These are phyloP conservation scores for Calonectria pseudoturangicola DNA, from an alignment of 2,329 filamentous ascomycete species.

Conservation along the genomic window DNA sequence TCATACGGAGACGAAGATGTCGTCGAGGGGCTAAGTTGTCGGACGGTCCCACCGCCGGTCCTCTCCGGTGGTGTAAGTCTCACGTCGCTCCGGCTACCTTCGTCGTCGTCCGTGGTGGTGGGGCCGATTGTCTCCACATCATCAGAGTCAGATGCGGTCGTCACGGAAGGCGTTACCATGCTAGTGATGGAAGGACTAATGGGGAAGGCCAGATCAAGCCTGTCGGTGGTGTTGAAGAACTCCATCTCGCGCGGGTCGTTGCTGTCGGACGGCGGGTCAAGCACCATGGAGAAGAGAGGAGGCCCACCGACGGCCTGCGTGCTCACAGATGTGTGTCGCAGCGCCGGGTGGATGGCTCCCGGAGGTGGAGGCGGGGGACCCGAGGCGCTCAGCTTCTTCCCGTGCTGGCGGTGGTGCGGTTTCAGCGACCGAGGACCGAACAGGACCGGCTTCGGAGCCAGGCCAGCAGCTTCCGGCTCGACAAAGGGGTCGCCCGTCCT, in stretches of 20 bases:
- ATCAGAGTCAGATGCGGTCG: constrained; percentile 38
- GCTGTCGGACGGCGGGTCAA: constrained; percentile 48
- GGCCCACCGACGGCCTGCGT: constrained; percentile 50
- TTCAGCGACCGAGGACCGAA: constrained; percentile 47
- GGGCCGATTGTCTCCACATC: constrained; percentile 46
- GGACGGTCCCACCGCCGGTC: constrained; percentile 35
- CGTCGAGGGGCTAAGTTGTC: constrained; percentile 45
- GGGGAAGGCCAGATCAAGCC: constrained; percentile 48
- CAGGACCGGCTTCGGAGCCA: constrained; percentile 35
- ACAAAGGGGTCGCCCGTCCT: constrained; percentile 58
- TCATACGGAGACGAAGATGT: constrained; percentile 57
- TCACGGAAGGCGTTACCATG: constrained; percentile 53
- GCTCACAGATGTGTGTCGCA: constrained; percentile 51
- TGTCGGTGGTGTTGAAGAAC: constrained; percentile 41
- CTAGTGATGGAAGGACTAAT: constrained; percentile 51
- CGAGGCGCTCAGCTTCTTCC: constrained; percentile 50
- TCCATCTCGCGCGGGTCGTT: constrained; percentile 37
- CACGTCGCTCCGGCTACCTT: constrained; percentile 41
- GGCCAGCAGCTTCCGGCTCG: constrained; percentile 41
- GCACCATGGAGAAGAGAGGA: constrained; percentile 43
- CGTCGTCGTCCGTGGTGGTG: constrained; percentile 9
- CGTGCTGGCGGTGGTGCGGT: constrained; percentile 30
- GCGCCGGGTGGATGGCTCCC: constrained; percentile 41
- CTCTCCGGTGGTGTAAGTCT: constrained; percentile 40
- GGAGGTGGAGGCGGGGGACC: constrained; percentile 37